Evolutionary conservation across 306 rosid genomes (phyloP).

Genomic region (Astragalus membranaceus): DNA sequence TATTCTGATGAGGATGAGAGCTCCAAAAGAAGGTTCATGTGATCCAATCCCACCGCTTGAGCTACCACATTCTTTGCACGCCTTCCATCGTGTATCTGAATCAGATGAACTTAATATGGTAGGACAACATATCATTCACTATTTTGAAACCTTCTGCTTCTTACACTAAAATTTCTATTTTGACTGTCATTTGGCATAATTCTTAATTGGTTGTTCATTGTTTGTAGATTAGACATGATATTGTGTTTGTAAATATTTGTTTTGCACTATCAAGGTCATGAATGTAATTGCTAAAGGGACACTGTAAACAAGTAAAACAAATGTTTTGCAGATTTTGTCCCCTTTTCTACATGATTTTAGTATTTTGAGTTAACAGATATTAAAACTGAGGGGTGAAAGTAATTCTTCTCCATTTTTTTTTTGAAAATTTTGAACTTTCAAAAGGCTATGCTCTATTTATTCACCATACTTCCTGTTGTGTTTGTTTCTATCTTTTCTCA

Average conservation of each 20-base stretch:
- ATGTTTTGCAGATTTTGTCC: not conserved
- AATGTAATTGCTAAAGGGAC: not conserved
- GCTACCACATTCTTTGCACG: constrained; percentile 88
- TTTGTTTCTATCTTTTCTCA: constrained; percentile 33
- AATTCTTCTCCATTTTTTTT: not conserved
- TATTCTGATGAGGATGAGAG: constrained; percentile 85
- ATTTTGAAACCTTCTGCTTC: not conserved
- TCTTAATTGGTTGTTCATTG: not conserved
- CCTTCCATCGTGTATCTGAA: constrained; percentile 74
- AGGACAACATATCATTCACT: not conserved
- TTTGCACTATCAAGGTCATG: not conserved
- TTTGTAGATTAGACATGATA: not conserved
- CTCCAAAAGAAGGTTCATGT: constrained; percentile 69
- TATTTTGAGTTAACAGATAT: not conserved
- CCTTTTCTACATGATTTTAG: not conserved
- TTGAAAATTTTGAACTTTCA: not conserved
- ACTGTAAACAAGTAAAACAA: not conserved
- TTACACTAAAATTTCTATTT: not conserved
- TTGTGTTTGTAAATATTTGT: not conserved
- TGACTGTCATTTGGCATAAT: not conserved
- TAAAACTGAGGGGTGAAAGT: not conserved
- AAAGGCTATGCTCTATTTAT: not conserved
- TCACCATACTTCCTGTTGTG: constrained; percentile 1
- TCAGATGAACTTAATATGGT: constrained; percentile 64
- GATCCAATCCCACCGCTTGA: constrained; percentile 94